These are phyloP conservation scores for Lasiodiplodia theobromae DNA, from an alignment of 2,329 filamentous ascomycete species.

Conservation along the genomic window DNA sequence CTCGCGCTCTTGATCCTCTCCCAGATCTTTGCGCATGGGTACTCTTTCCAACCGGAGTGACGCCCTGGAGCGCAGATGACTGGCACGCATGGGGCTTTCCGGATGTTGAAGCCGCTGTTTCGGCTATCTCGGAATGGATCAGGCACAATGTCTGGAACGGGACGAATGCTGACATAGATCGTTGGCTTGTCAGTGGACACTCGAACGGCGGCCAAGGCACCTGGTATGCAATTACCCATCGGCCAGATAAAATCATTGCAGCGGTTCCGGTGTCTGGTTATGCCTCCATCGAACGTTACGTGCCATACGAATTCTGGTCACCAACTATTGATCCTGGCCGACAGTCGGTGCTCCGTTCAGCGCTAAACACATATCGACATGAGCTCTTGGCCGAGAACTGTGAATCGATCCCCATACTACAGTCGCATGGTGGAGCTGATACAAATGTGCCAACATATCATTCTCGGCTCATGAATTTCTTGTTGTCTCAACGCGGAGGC, in stretches of 20 bases:
- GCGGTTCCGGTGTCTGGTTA: conserved; percentile 66
- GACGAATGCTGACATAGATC: conserved; percentile 51
- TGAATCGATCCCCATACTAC: conserved; percentile 60
- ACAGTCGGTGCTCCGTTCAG: conserved; percentile 55
- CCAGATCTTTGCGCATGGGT: conserved; percentile 63
- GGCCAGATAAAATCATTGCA: conserved; percentile 63
- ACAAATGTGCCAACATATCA: conserved; percentile 67
- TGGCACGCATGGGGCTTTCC: conserved; percentile 67
- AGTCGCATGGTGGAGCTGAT: conserved; percentile 64
- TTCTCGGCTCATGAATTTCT: conserved; percentile 61
- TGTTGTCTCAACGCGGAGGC: conserved; percentile 53
- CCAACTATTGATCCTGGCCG: conserved; percentile 58
- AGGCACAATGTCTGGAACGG: conserved; percentile 56
- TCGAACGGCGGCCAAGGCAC: conserved; percentile 68
- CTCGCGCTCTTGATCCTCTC: conserved; percentile 57
- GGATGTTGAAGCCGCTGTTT: conserved; percentile 62
- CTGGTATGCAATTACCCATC: conserved; percentile 64
- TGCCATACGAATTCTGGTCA: conserved; percentile 64
- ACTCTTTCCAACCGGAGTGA: conserved; percentile 64
- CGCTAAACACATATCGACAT: conserved; percentile 61
- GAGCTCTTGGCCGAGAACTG: conserved; percentile 62
- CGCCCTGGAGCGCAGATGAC: conserved; percentile 66
- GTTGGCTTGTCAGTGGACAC: conserved; percentile 64
- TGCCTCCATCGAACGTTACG: conserved; percentile 65
- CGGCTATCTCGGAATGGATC: conserved; percentile 60